Percentiles rank a stretch among this genome's conserved stretches.
These are phyloP conservation scores for Saturnispora bothae DNA, from an alignment of 805 yeast genomes.

Conservation along the genomic window DNA sequence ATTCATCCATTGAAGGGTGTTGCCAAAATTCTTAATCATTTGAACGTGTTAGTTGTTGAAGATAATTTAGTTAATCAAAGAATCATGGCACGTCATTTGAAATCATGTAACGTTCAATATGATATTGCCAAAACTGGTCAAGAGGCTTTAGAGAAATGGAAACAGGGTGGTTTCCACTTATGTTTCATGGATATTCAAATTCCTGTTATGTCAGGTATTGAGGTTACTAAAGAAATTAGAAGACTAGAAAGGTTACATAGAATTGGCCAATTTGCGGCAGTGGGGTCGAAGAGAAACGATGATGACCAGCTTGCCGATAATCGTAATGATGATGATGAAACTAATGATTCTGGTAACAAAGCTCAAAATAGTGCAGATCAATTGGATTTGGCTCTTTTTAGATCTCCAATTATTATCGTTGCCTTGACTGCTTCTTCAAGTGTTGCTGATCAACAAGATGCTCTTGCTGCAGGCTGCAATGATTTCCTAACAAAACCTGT, in stretches of 20 bases:
- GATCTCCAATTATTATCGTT: slow-evolving; percentile 94
- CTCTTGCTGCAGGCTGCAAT: slow-evolving; percentile 94
- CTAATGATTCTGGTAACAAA: background rate
- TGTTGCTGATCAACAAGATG: slow-evolving; percentile 76
- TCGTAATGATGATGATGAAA: background rate
- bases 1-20: slow-evolving; percentile 8
- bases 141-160: slow-evolving; percentile 93
- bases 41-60: slow-evolving; percentile 87
- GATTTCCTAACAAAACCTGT: slow-evolving; percentile 96
- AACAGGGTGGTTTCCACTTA: slow-evolving; percentile 86
- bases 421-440: slow-evolving; percentile 92
- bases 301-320: slow-evolving; percentile 6
- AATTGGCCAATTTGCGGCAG: slow-evolving; percentile 53
- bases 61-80: slow-evolving; percentile 92
- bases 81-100: slow-evolving; percentile 78
- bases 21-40: slow-evolving; percentile 71
- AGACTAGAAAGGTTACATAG: slow-evolving; percentile 69
- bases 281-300: slow-evolving; percentile 12
- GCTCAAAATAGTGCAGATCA: slow-evolving; percentile 31
- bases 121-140: slow-evolving; percentile 87
- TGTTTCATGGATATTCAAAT: slow-evolving; percentile 96
- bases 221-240: slow-evolving; percentile 87
- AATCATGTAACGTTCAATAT: slow-evolving; percentile 74
- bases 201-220: slow-evolving; percentile 93
- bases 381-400: slow-evolving; percentile 52